phyloP scores from a whole-genome alignment of 2,329 filamentous ascomycete genomes.

The Pseudogymnoascus verrucosus region DNA sequence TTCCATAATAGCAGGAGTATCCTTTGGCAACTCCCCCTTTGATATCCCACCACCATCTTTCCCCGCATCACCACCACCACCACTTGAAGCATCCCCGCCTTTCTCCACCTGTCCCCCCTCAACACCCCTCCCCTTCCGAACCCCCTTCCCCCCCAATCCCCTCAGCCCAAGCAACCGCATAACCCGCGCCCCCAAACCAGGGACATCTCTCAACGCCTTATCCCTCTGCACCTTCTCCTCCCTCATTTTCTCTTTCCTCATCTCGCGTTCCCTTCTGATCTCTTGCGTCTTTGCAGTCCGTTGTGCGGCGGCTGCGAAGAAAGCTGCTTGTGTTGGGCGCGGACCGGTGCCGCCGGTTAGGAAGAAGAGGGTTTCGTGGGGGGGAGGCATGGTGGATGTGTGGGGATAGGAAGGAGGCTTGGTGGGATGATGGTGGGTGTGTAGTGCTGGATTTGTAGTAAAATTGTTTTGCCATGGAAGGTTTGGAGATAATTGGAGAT shows the following conservation, averaged over 20 bases:
- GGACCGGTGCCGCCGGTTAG: neutral
- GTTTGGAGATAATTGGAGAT: neutral
- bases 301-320: neutral
- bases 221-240: neutral
- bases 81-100: neutral
- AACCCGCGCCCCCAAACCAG: neutral
- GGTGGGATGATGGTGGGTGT: neutral
- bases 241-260: neutral
- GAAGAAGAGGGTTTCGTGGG: neutral
- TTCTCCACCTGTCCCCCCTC: neutral
- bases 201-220: neutral
- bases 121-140: neutral
- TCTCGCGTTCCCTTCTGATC: neutral
- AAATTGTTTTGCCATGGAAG: neutral
- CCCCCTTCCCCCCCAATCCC: neutral
- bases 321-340: neutral
- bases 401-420: neutral
- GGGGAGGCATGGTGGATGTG: neutral
- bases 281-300: neutral
- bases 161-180: neutral
- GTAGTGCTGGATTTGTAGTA: neutral
- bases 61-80: neutral
- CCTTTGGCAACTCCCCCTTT: neutral
- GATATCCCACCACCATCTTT: neutral
- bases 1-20: neutral